Evolutionary conservation across 208 protist species (phyloP).

Genomic region (Tetramitus jugosus): DNA sequence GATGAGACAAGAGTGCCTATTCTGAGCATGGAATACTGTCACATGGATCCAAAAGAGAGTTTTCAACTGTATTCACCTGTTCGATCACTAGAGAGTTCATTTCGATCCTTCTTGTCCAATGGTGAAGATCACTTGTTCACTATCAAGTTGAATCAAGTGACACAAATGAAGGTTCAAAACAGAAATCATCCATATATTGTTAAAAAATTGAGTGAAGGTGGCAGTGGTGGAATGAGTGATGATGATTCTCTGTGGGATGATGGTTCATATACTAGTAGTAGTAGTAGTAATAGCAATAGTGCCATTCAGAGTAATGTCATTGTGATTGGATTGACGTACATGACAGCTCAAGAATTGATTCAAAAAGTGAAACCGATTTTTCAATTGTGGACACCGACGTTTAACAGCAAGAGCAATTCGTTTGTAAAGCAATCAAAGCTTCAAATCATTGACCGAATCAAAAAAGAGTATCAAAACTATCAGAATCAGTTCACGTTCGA

Average conservation of each 20-base stretch:
- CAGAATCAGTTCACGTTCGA: constrained; percentile 23
- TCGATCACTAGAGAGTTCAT: neutral
- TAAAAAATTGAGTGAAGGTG: neutral
- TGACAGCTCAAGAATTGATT: neutral
- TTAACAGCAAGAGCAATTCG: too few relatives aligned
- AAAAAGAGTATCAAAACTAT: neutral
- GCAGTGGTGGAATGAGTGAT: neutral
- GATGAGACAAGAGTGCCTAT: constrained; percentile 8
- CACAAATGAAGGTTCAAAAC: neutral
- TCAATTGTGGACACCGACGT: neutral
- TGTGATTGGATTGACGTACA: neutral
- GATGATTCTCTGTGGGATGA: neutral
- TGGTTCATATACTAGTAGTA: too few relatives aligned
- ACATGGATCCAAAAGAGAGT: too few relatives aligned
- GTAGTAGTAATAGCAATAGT: too few relatives aligned
- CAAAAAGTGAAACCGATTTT: neutral
- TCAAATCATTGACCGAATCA: neutral
- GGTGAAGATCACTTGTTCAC: neutral
- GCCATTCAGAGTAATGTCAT: neutral
- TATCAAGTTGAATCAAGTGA: neutral
- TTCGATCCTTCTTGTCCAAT: too few relatives aligned
- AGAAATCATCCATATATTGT: constrained; percentile 10
- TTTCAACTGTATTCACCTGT: too few relatives aligned
- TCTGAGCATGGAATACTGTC: neutral
- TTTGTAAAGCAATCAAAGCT: neutral